A percentile compares a stretch with the other conserved stretches of the same genome.
phyloP scores from a whole-genome alignment of 768 basidiomycete species.

The Suillus hirtellus region DNA sequence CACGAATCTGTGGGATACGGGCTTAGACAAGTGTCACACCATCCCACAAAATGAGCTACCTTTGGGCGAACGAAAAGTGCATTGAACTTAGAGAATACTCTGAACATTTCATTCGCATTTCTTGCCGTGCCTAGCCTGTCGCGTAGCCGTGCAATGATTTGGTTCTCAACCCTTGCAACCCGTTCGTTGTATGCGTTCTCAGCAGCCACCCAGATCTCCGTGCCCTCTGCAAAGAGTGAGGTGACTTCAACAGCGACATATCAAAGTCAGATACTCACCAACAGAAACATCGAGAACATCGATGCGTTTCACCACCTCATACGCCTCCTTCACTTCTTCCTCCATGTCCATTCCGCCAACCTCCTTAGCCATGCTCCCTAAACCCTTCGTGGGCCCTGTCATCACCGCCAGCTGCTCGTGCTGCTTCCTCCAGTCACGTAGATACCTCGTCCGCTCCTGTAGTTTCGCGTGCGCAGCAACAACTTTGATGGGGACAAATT shows the following conservation, averaged over 20 bases:
- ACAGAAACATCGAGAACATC: constrained; percentile 94
- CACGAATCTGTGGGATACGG: constrained; percentile 66
- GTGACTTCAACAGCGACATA: neutral
- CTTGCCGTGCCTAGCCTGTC: constrained; percentile 92
- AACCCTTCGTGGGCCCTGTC: constrained; percentile 91
- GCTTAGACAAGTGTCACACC: no score
- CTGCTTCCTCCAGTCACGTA: constrained; percentile 92
- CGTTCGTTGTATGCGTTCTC: constrained; percentile 98
- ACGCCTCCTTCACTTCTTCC: constrained; percentile 93
- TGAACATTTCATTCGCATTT: constrained; percentile 99
- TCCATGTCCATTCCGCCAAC: constrained; percentile 96
- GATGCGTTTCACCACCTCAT: constrained; percentile 95
- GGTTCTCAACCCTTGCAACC: constrained; percentile 96
- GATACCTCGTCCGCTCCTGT: constrained; percentile 83
- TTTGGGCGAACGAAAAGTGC: constrained; percentile 95
- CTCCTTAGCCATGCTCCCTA: constrained; percentile 71
- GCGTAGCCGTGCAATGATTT: constrained; percentile 91
- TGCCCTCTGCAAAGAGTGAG: constrained; percentile 67
- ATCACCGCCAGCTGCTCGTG: constrained; percentile 97
- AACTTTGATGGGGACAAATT: constrained; percentile 97
- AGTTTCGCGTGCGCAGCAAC: constrained; percentile 87
- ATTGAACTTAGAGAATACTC: constrained; percentile 98
- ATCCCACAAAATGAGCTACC: constrained; percentile 43
- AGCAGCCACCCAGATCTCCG: constrained; percentile 96
- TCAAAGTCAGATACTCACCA: constrained; percentile 49